phyloP scores from a whole-genome alignment of 202 grass and related monocot genomes.

The Setaria viridis region DNA sequence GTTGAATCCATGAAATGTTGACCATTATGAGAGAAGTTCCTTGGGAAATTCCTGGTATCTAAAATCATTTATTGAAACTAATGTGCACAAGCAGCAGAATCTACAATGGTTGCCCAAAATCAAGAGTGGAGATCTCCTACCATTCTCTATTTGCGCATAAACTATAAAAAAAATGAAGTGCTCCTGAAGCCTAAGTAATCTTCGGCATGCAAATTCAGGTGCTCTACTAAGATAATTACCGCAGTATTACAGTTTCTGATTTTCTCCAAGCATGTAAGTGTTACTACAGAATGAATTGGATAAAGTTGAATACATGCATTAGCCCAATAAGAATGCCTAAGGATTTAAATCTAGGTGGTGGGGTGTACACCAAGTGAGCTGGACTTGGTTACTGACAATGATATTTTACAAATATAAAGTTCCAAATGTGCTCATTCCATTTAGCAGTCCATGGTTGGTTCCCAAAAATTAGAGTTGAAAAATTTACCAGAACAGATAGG shows the following conservation, averaged over 20 bases:
- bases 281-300: not conserved
- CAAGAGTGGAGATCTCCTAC: not conserved
- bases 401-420: not conserved
- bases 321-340: not conserved
- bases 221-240: not conserved
- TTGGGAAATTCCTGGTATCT: not conserved
- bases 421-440: not conserved
- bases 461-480: constrained; percentile 12
- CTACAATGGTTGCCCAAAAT: constrained; percentile 24
- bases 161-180: not conserved
- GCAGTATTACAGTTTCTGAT: not conserved
- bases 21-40: not conserved
- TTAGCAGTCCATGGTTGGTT: constrained; percentile 18
- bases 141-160: not conserved
- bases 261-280: not conserved
- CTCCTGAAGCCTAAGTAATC: not conserved
- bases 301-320: not conserved
- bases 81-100: not conserved
- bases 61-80: constrained; percentile 3
- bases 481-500: constrained; percentile 73
- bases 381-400: no score
- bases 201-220: constrained; percentile 1
- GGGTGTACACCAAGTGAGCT: no score
- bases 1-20: not conserved
- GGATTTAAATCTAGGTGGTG: no score